Evolutionary conservation across 176 grass and related monocot genomes (phyloP), one percentile per base, ranked within the genome.

Genomic region (Chloris gayana): DNA sequence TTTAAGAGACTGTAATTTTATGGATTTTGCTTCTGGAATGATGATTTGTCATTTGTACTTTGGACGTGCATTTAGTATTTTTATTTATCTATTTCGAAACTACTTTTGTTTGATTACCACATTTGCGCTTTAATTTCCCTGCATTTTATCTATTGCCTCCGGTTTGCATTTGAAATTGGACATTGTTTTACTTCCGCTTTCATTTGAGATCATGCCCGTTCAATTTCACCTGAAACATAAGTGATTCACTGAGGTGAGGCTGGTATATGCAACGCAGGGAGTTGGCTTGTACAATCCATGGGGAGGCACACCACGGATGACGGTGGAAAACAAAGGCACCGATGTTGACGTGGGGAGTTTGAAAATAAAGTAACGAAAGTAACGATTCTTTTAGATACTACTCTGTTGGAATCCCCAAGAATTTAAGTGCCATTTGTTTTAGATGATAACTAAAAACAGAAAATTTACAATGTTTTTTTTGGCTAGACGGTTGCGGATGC

Each of bases 221-320:
- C 6, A 4, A 29, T 75, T 49, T 45, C 19, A 24, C 42, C 68
- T 76, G 61, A 60, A 69, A 71, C 18, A 32, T 1, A 56, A 45
- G 44, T 39, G 61, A 61, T 76, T 81, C 75, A 82, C 44, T 29
- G 27, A 49, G 72, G 25, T 64, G 44, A 44, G 27, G 42, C 42
- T 45, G 37, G 37, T 79, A 35, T 74, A 60, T 85, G 44, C 64
- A 64, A 85, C 56, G 25, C 87, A 95, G 93, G 93, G 87, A 69
- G 93, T 87, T 42, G 93, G 89, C 81, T 83, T 95, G 87, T 81
- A 50, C n/a, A 95, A 95, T 74, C 89, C 87, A n/a, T n/a, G n/a
- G n/a, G n/a, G n/a, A n/a, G n/a, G n/a, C n/a, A n/a, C n/a, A n/a
- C n/a, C n/a, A n/a, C n/a, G n/a, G n/a, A n/a, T n/a, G n/a, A n/a